Evolutionary conservation across 2,329 filamentous ascomycete species (phyloP).

Genomic region (Clarireedia paspali): DNA sequence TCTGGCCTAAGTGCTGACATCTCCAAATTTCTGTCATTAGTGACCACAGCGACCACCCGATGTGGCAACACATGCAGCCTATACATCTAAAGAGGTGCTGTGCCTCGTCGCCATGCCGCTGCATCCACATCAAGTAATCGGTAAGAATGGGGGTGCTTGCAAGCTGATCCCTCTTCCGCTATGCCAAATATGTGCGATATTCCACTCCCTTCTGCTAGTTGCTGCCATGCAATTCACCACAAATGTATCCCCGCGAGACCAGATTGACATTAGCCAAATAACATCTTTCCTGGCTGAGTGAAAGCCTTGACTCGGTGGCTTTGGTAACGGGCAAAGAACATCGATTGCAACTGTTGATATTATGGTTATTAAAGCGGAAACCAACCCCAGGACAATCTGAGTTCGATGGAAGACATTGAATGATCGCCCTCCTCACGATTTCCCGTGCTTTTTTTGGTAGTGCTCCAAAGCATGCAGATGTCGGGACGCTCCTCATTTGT

Average conservation of each 20-base stretch:
- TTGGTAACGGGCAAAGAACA: constrained; percentile 1
- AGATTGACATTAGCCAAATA: constrained; percentile 3
- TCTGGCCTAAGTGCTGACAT: constrained; percentile 7
- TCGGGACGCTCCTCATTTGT: constrained; percentile 11
- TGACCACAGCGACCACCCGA: not conserved
- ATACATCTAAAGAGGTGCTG: constrained; percentile 4
- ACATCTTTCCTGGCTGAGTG: constrained; percentile 1
- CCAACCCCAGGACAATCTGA: constrained; percentile 2
- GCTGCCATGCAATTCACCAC: constrained; percentile 3
- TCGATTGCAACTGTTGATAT: constrained; percentile 1
- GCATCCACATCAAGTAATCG: constrained; percentile 10
- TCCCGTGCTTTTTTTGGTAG: constrained; percentile 1
- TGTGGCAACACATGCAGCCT: constrained; percentile 7
- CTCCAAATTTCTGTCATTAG: constrained; percentile 8
- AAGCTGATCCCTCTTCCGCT: constrained; percentile 7
- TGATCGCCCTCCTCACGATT: constrained; percentile 4
- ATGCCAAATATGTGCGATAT: constrained; percentile 4
- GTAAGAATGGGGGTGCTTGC: constrained; percentile 5
- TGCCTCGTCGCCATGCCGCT: constrained; percentile 9
- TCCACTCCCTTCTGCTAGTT: constrained; percentile 1
- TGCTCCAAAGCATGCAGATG: constrained; percentile 2
- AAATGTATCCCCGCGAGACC: constrained; percentile 1
- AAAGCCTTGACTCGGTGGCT: not conserved
- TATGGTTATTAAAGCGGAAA: constrained; percentile 5
- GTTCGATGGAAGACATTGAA: constrained; percentile 1